A percentile compares a stretch with the other conserved stretches of the same genome.
These are phyloP conservation scores for Puccinia triticina DNA, from an alignment of 1,284 basidiomycete species.

Conservation along the genomic window DNA sequence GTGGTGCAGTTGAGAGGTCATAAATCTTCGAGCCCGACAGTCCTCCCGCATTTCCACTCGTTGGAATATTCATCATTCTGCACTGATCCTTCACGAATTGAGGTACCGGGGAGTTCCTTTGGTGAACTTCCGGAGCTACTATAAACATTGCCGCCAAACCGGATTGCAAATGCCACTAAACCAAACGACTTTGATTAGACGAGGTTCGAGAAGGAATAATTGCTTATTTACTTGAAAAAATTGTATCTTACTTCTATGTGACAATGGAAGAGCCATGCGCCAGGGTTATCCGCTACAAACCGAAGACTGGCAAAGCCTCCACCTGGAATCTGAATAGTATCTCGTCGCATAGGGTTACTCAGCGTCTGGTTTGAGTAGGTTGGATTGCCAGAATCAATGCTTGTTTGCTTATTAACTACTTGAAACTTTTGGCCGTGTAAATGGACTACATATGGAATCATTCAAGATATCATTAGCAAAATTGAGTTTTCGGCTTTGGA, in stretches of 20 bases:
- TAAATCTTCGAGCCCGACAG: constrained; percentile 17
- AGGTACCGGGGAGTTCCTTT: constrained; percentile 49
- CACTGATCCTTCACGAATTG: constrained; percentile 49
- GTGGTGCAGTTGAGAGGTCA: constrained; percentile 38
- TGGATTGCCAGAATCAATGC: constrained; percentile 18
- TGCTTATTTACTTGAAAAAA: background rate
- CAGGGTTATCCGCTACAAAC: constrained; percentile 54
- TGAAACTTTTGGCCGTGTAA: constrained; percentile 70
- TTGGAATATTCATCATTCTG: constrained; percentile 14
- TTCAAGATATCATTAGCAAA: background rate
- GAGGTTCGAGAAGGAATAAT: background rate
- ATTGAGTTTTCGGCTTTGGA: background rate
- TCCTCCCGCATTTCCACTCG: constrained; percentile 40
- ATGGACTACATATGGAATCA: constrained; percentile 62
- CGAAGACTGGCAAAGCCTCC: constrained; percentile 54
- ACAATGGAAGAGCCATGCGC: constrained; percentile 57
- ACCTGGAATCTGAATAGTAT: constrained; percentile 55
- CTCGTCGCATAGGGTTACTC: constrained; percentile 75
- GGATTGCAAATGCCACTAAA: constrained; percentile 70
- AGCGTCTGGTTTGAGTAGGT: constrained; percentile 60
- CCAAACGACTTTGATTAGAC: background rate
- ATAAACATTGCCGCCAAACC: constrained; percentile 76
- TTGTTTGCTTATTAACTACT: constrained; percentile 30
- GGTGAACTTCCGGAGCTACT: constrained; percentile 68
- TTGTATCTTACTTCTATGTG: constrained; percentile 50